Percentiles rank a stretch among this genome's conserved stretches.
These are phyloP conservation scores for Erodium maritimum DNA, from an alignment of 345 rosid genomes.

Conservation along the genomic window DNA sequence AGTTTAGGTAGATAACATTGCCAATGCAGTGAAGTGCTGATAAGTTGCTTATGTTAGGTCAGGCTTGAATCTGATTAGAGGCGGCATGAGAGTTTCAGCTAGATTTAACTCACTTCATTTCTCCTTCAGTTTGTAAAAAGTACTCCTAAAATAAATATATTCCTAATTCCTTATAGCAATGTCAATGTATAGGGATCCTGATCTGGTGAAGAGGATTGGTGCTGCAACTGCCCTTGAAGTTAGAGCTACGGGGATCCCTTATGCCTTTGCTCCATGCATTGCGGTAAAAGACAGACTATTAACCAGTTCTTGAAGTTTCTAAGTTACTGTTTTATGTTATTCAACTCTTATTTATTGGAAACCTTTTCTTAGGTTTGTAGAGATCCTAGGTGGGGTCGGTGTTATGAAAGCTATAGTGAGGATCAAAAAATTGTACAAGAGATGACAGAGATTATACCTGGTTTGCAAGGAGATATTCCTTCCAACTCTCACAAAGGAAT, in stretches of 20 bases:
- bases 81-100: not conserved
- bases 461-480: conserved; percentile 88
- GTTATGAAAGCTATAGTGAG: conserved; percentile 94
- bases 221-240: conserved; percentile 96
- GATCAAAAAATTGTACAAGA: conserved; percentile 64
- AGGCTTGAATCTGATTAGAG: no score
- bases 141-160: not conserved
- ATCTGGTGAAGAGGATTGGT: conserved; percentile 77
- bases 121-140: not conserved
- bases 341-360: not conserved
- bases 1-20: no score
- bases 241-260: conserved; percentile 94
- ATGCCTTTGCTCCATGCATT: conserved; percentile 87
- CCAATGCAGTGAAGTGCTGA: no score
- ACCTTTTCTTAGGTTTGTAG: conserved; percentile 63
- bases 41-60: no score
- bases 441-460: conserved; percentile 78
- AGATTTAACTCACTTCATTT: not conserved
- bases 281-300: conserved; percentile 36
- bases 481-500: conserved; percentile 39
- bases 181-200: conserved; percentile 53
- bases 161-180: conserved; percentile 2
- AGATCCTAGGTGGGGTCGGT: conserved; percentile 98
- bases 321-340: not conserved
- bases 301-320: not conserved